Evolutionary conservation across 805 yeast species (phyloP).

Genomic region (Pichia membranifaciens): DNA sequence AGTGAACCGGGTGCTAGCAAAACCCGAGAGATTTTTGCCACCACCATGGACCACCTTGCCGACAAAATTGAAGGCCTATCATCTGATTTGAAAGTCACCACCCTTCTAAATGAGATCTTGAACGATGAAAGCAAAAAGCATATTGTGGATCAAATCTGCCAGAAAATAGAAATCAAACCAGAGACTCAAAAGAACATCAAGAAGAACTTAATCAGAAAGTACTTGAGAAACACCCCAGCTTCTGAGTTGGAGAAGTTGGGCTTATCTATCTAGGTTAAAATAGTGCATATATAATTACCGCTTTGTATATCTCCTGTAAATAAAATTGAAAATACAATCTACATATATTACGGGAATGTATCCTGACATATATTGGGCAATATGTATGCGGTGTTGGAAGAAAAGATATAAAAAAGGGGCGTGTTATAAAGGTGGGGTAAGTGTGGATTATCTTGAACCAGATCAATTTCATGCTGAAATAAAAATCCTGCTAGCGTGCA

Average conservation of each 20-base stretch:
- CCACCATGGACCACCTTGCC: slow-evolving; percentile 22
- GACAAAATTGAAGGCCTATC: slow-evolving; percentile 20
- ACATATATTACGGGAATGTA: no score
- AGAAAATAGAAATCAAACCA: slow-evolving; percentile 31
- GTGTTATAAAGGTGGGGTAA: no score
- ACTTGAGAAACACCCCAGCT: slow-evolving; percentile 27
- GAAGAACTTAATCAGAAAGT: slow-evolving; percentile 71
- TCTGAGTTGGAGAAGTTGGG: slow-evolving; percentile 26
- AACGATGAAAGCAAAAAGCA: slow-evolving; percentile 29
- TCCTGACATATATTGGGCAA: no score
- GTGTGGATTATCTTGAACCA: no score
- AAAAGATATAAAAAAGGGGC: not conserved
- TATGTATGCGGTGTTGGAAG: not conserved
- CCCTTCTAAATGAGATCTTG: slow-evolving; percentile 17
- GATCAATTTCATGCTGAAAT: no score
- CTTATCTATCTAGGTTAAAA: slow-evolving; percentile 15
- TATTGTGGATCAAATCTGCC: slow-evolving; percentile 33
- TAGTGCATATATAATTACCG: not conserved
- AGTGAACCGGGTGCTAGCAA: slow-evolving; percentile 15
- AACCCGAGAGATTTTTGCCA: slow-evolving; percentile 25
- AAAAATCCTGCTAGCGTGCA: no score
- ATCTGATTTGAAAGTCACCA: slow-evolving; percentile 18
- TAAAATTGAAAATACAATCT: not conserved
- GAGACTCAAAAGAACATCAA: slow-evolving; percentile 48
- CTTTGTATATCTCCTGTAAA: slow-evolving; percentile 1